Conservation (phyloP, 768 basidiomycete genomes). For the Leccinum rimulosum region DNA sequence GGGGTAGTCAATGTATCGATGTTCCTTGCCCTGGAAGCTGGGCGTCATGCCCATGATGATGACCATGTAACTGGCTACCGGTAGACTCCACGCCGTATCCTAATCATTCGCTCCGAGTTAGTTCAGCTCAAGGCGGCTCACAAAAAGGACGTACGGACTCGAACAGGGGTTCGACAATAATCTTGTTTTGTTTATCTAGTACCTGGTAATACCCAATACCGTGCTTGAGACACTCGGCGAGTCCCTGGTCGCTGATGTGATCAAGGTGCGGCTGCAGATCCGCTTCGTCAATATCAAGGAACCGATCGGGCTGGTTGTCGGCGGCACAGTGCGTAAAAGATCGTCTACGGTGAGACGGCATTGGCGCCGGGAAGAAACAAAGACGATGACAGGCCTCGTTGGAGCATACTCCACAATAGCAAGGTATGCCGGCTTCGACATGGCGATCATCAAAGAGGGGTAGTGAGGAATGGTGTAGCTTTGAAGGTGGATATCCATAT, state of each 20-base stretch:
- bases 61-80: constrained; percentile 94
- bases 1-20: constrained; percentile 96
- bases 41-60: constrained; percentile 99
- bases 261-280: constrained; percentile 89
- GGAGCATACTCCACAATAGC: constrained; percentile 86
- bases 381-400: constrained; percentile 84
- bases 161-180: constrained; percentile 89
- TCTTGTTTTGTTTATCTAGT: constrained; percentile 86
- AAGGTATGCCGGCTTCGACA: constrained; percentile 98
- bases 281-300: constrained; percentile 82
- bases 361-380: constrained; percentile 91
- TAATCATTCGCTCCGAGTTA: constrained; percentile 26
- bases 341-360: constrained; percentile 94
- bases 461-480: constrained; percentile 97
- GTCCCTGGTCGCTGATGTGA: constrained; percentile 69
- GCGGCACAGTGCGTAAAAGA: constrained; percentile 83
- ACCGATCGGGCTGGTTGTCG: constrained; percentile 79
- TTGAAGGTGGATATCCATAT: constrained; percentile 97
- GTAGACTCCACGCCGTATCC: constrained; percentile 97
- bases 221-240: constrained; percentile 80
- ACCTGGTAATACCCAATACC: constrained; percentile 97
- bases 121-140: not conserved
- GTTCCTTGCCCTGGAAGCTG: constrained; percentile 97
- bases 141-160: constrained; percentile 54
- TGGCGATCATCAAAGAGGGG: constrained; percentile 97